These are phyloP conservation scores for Pseudogymnoascus sp. DNA, from an alignment of 2,329 filamentous ascomycete species.

Conservation along the genomic window DNA sequence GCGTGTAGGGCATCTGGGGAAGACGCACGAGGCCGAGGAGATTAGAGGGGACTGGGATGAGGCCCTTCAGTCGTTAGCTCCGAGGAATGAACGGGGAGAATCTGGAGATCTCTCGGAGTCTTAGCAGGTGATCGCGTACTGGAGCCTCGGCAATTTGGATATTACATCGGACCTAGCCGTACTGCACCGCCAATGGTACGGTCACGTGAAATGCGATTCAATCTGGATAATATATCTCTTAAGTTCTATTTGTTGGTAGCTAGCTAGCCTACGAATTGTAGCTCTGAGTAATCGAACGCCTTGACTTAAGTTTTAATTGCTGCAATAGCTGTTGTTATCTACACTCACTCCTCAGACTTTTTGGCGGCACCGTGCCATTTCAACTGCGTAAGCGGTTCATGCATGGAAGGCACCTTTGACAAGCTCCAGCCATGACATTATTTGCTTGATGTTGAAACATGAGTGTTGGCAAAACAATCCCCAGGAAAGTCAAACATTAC, in stretches of 20 bases:
- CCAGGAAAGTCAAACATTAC: background rate
- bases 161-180: background rate
- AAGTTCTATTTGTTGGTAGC: too few relatives aligned
- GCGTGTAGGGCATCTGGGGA: slow-evolving; percentile 8
- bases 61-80: slow-evolving; percentile 1
- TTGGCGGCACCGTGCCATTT: too few relatives aligned
- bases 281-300: too few relatives aligned
- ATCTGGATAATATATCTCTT: background rate
- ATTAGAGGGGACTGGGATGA: slow-evolving; percentile 9
- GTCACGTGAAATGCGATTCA: background rate
- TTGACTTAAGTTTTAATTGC: too few relatives aligned
- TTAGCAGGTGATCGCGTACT: slow-evolving; percentile 4
- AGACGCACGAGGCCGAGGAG: slow-evolving; percentile 9
- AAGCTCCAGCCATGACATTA: background rate
- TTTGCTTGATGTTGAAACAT: background rate
- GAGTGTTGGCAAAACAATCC: background rate
- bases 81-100: background rate
- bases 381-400: background rate
- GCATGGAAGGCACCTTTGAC: background rate
- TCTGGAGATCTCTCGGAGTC: slow-evolving; percentile 4
- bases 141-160: slow-evolving; percentile 4
- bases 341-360: too few relatives aligned
- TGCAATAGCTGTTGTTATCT: too few relatives aligned
- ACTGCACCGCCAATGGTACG: background rate
- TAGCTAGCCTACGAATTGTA: too few relatives aligned